Evolutionary conservation across 495 filamentous ascomycete species (phyloP), one percentile per base, ranked within the genome.

Genomic region (Lepidopterella palustris): DNA sequence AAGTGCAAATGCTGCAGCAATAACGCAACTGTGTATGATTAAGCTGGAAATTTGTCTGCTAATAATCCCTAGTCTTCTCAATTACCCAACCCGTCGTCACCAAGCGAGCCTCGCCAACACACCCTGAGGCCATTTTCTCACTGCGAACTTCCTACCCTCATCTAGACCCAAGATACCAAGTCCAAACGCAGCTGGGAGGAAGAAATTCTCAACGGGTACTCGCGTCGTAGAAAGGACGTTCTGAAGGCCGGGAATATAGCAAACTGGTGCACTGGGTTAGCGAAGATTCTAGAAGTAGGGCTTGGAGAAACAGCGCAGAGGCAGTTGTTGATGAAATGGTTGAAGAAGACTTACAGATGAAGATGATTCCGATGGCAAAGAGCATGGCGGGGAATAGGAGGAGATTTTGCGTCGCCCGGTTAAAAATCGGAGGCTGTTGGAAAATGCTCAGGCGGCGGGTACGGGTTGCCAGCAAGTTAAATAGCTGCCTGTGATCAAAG

Each of bases 371-470:
- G 3, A 89, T 63, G 0, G 84, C 76, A 66, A 89, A 86, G 0
- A 78, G 21, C 3, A 88, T 83, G 1, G 84, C 82, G 0, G 82
- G 85, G 65, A 87, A 82, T 1, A 89, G 74, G 51, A 82, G 82
- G 23, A 78, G 68, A 63, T 88, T 89, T 40, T 79, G 74, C 0
- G 82, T 82, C 1, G 65, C 54, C 56, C 77, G 78, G 59, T 82
- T 83, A 67, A 83, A 80, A 6, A 77, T 63, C 0, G 84, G 85
- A 5, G 83, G 80, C 15, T 86, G 82, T 54, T 86, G 82, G 63
- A 89, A 81, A 55, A 88, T 81, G 52, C 75, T 80, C 39, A 87
- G 77, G n/a, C 82, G 78, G 1, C 83, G 71, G 9, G 83, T 87
- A 18, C 86, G 80, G 4, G 85, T 73, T 4, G 77, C 79, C 54